Conservation (phyloP, 768 basidiomycete genomes). For the Mycena amicta region DNA sequence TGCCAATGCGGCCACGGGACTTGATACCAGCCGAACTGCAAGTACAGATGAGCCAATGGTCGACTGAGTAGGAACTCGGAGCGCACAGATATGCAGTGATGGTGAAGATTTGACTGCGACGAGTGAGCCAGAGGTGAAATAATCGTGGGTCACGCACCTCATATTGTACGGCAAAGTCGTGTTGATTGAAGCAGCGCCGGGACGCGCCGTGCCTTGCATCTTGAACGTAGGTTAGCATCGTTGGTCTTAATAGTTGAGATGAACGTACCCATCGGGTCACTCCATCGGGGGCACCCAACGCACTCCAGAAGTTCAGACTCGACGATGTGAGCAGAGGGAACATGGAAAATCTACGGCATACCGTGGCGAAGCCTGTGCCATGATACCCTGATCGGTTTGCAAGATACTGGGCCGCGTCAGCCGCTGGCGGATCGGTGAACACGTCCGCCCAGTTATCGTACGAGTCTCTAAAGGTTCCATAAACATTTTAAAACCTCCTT, state of each 20-base stretch:
- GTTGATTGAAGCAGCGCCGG: constrained; percentile 38
- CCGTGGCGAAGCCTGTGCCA: constrained; percentile 44
- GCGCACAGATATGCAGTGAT: constrained; percentile 45
- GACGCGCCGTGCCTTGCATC: constrained; percentile 48
- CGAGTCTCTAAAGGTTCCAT: constrained; percentile 25
- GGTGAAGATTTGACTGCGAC: constrained; percentile 39
- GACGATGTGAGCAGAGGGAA: background rate
- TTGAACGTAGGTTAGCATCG: constrained; percentile 10
- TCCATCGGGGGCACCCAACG: constrained; percentile 34
- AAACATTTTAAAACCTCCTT: too few relatives aligned
- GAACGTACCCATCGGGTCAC: constrained; percentile 32
- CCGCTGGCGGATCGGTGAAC: constrained; percentile 38
- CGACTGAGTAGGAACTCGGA: too few relatives aligned
- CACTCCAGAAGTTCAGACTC: constrained; percentile 42
- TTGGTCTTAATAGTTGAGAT: background rate
- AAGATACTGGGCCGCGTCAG: constrained; percentile 43
- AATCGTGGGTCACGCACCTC: constrained; percentile 1
- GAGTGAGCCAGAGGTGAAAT: background rate
- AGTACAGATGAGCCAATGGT: background rate
- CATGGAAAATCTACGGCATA: constrained; percentile 10
- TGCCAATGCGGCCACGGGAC: constrained; percentile 45
- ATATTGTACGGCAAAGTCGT: constrained; percentile 37
- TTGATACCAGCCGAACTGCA: constrained; percentile 39
- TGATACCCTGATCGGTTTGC: constrained; percentile 39
- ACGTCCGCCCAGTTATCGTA: constrained; percentile 49